Evolutionary conservation across 495 filamentous ascomycete genomes (phyloP).

Genomic region (Trichoderma virens): DNA sequence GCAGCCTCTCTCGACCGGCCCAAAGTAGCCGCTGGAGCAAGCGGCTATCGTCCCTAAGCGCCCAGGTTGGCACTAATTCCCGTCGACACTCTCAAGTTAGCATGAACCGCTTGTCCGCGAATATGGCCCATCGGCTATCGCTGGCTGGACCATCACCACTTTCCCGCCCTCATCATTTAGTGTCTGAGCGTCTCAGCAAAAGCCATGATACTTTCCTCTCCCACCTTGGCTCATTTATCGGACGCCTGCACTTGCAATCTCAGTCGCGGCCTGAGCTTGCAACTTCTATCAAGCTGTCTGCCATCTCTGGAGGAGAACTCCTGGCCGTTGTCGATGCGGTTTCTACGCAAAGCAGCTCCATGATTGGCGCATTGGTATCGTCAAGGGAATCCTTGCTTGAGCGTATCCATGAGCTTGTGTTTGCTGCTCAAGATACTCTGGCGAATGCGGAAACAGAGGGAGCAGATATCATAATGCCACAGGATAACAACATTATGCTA

Average conservation of each 20-base stretch:
- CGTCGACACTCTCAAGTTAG: slow-evolving; percentile 31
- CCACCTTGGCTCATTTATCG: slow-evolving; percentile 84
- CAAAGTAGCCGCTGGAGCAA: slow-evolving; percentile 21
- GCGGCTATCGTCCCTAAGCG: slow-evolving; percentile 37
- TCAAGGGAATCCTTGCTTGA: slow-evolving; percentile 74
- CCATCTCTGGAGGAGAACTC: slow-evolving; percentile 68
- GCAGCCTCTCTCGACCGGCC: background rate
- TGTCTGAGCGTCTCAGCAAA: slow-evolving; percentile 56
- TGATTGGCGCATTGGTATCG: slow-evolving; percentile 54
- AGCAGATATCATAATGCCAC: slow-evolving; percentile 70
- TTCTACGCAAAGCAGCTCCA: slow-evolving; percentile 63
- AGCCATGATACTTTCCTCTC: slow-evolving; percentile 84
- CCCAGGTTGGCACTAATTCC: slow-evolving; percentile 26
- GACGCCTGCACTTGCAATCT: slow-evolving; percentile 79
- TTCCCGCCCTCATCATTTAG: slow-evolving; percentile 39
- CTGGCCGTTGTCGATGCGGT: slow-evolving; percentile 77
- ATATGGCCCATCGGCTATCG: slow-evolving; percentile 47
- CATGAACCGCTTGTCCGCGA: slow-evolving; percentile 38
- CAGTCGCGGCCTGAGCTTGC: slow-evolving; percentile 79
- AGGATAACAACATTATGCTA: slow-evolving; percentile 70
- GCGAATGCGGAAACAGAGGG: slow-evolving; percentile 50
- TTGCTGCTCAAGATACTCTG: slow-evolving; percentile 71
- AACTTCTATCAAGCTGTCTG: slow-evolving; percentile 60
- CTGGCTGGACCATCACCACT: slow-evolving; percentile 36
- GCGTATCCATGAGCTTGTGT: slow-evolving; percentile 68